Conservation (phyloP, 352 stramenopile species). For the Globisporangium okanoganense region DNA sequence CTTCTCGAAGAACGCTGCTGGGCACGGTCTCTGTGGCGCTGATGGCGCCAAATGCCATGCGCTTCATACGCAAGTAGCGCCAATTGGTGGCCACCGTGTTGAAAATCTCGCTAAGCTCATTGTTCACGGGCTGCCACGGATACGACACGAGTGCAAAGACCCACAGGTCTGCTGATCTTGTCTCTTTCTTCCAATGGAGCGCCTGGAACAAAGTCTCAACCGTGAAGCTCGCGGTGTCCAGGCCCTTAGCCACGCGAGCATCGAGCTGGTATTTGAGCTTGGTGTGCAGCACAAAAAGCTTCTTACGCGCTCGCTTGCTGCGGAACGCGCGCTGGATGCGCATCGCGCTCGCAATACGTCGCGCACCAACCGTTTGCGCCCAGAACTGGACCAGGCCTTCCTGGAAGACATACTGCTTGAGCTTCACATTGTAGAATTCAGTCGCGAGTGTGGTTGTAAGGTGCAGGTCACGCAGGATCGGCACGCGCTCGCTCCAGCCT, state of each 20-base stretch:
- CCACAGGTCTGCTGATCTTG: slow-evolving; percentile 18
- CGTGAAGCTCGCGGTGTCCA: slow-evolving; percentile 19
- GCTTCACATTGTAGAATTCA: slow-evolving; percentile 10
- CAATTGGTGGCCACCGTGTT: slow-evolving; percentile 32
- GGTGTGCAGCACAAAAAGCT: slow-evolving; percentile 29
- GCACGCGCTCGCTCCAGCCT: slow-evolving; percentile 21
- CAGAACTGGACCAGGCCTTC: slow-evolving; percentile 29
- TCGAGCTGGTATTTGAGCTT: slow-evolving; percentile 35
- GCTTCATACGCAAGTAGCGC: slow-evolving; percentile 22
- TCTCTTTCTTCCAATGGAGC: slow-evolving; percentile 1
- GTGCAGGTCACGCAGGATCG: slow-evolving; percentile 25
- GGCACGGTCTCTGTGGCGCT: slow-evolving; percentile 21
- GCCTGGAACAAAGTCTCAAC: slow-evolving; percentile 13
- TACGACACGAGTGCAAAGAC: slow-evolving; percentile 32
- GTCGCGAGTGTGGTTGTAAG: slow-evolving; percentile 17
- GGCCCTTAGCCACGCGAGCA: slow-evolving; percentile 10
- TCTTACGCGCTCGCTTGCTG: slow-evolving; percentile 22
- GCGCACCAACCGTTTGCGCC: slow-evolving; percentile 24
- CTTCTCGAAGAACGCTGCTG: background rate
- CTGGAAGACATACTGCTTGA: slow-evolving; percentile 24
- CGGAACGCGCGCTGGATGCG: slow-evolving; percentile 30
- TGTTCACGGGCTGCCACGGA: slow-evolving; percentile 25
- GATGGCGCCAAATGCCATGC: slow-evolving; percentile 24
- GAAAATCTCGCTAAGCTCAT: slow-evolving; percentile 12
- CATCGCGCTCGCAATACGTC: slow-evolving; percentile 25